A percentile compares a stretch with the other conserved stretches of the same genome.
These are phyloP conservation scores for Colletotrichum theobromicola DNA, from an alignment of 2,329 filamentous ascomycete genomes.

Conservation along the genomic window DNA sequence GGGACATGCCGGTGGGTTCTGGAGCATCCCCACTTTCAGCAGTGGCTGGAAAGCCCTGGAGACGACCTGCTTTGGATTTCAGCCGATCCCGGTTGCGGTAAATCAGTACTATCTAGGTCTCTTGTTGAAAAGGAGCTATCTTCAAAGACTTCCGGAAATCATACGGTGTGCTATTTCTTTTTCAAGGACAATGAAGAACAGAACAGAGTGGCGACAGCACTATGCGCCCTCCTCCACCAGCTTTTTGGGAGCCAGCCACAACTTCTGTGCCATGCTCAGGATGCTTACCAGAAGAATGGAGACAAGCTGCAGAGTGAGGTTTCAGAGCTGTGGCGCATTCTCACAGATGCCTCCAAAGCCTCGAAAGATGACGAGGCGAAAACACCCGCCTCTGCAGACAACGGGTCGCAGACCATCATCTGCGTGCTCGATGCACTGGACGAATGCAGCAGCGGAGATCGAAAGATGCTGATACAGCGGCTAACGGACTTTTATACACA, in stretches of 20 bases:
- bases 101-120: constrained; percentile 40
- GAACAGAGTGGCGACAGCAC: constrained; percentile 28
- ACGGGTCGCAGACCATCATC: not conserved
- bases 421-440: constrained; percentile 18
- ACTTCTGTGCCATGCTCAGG: constrained; percentile 27
- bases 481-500: not conserved
- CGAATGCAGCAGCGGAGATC: constrained; percentile 1
- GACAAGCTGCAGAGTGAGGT: constrained; percentile 18
- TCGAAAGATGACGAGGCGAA: not conserved
- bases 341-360: not conserved
- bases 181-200: constrained; percentile 41
- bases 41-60: constrained; percentile 26
- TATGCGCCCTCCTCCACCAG: constrained; percentile 42
- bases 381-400: not conserved
- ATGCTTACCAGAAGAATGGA: constrained; percentile 24
- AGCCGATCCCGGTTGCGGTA: constrained; percentile 44
- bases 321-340: constrained; percentile 10
- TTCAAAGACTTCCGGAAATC: not conserved
- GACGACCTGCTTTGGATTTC: constrained; percentile 41
- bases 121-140: constrained; percentile 35
- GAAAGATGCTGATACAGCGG: not conserved
- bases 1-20: constrained; percentile 40
- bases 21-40: constrained; percentile 27
- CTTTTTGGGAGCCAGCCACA: constrained; percentile 30
- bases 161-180: constrained; percentile 40